Conservation (phyloP, 2,329 filamentous ascomycete species). For the Xylariaceae sp. region DNA sequence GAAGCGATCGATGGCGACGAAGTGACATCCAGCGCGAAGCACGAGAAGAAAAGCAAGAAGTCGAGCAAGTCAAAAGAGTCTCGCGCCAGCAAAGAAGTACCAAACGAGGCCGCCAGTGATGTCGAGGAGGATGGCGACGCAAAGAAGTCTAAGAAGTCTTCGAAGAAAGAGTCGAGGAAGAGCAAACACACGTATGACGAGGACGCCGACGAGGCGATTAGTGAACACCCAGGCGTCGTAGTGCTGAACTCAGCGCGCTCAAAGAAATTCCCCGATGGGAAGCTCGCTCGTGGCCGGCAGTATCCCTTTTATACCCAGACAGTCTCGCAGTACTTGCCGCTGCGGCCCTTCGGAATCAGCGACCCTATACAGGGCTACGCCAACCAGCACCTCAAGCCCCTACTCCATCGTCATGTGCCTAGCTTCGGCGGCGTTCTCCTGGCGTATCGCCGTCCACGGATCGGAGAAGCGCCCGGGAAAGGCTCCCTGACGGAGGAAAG, state of each 20-base stretch:
- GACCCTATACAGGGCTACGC: slow-evolving; percentile 65
- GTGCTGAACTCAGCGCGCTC: slow-evolving; percentile 33
- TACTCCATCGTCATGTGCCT: slow-evolving; percentile 72
- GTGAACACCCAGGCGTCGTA: slow-evolving; percentile 29
- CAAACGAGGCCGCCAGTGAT: slow-evolving; percentile 30
- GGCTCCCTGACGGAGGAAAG: slow-evolving; percentile 46
- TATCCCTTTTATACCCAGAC: slow-evolving; percentile 77
- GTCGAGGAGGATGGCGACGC: slow-evolving; percentile 12
- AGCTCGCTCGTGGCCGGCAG: slow-evolving; percentile 29
- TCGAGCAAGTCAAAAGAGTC: slow-evolving; percentile 5
- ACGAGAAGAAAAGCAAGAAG: slow-evolving; percentile 11
- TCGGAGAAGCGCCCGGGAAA: slow-evolving; percentile 54
- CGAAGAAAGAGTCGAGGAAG: slow-evolving; percentile 33
- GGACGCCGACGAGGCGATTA: not conserved
- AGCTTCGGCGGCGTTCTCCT: slow-evolving; percentile 69
- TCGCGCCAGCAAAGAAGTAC: not conserved
- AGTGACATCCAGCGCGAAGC: slow-evolving; percentile 3
- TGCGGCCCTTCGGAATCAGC: slow-evolving; percentile 66
- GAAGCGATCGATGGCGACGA: slow-evolving; percentile 1
- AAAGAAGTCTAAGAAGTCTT: slow-evolving; percentile 37
- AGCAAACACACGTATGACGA: slow-evolving; percentile 20
- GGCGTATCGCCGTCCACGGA: slow-evolving; percentile 62
- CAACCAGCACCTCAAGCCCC: slow-evolving; percentile 67
- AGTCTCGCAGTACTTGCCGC: slow-evolving; percentile 71
- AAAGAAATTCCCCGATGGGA: not conserved